Conservation (phyloP, 164 flowering plant genomes). For the Cinnamomum micranthum region DNA sequence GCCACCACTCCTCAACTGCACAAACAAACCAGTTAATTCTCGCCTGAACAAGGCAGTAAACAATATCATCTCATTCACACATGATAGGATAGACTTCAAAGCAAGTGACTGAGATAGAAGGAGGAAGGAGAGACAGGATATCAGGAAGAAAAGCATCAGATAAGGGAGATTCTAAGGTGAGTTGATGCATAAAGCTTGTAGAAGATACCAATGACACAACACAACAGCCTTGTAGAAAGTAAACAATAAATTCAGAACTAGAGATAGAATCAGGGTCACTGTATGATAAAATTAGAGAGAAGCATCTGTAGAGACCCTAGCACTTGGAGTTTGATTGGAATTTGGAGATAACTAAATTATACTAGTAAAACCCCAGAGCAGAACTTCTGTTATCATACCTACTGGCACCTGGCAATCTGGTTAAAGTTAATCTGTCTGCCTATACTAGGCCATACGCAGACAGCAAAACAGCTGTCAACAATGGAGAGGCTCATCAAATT, state of each 20-base stretch:
- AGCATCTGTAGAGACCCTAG: constrained; percentile 9
- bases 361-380: neutral
- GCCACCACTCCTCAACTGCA: constrained; percentile 18
- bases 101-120: constrained; percentile 58
- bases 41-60: constrained; percentile 42
- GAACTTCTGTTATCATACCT: neutral
- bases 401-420: neutral
- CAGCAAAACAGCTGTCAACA: constrained; percentile 6
- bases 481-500: constrained; percentile 7
- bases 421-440: constrained; percentile 6
- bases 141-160: constrained; percentile 64
- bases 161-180: constrained; percentile 18
- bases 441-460: neutral
- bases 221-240: neutral
- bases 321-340: neutral
- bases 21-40: constrained; percentile 29
- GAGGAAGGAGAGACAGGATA: constrained; percentile 65
- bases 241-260: neutral
- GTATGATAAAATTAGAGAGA: neutral
- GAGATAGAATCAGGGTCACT: constrained; percentile 3
- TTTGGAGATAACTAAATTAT: neutral
- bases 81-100: constrained; percentile 43
- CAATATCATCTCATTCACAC: constrained; percentile 49
- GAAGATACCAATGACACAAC: constrained; percentile 15
- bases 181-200: constrained; percentile 17